These are phyloP conservation scores for Aureoboletus auriporus DNA, from an alignment of 768 basidiomycete species.

Conservation along the genomic window DNA sequence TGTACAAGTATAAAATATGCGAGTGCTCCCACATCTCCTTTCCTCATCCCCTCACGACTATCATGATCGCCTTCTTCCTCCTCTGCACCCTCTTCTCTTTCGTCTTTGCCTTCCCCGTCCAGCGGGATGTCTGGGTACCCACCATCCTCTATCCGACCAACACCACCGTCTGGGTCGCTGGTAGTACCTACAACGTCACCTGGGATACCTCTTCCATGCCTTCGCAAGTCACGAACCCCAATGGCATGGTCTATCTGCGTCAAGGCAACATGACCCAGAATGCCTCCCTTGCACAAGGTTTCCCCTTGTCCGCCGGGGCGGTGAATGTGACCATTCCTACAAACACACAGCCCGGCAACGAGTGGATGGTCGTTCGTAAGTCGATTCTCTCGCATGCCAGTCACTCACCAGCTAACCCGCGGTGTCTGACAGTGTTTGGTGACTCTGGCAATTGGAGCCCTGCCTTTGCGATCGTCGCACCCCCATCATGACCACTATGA, in stretches of 20 bases:
- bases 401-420: background rate
- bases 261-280: constrained; percentile 26
- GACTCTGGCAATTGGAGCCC: constrained; percentile 51
- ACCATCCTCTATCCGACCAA: constrained; percentile 35
- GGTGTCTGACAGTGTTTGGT: constrained; percentile 39
- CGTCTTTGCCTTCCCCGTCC: constrained; percentile 28
- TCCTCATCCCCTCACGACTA: constrained; percentile 15
- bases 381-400: constrained; percentile 5
- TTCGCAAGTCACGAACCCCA: constrained; percentile 43
- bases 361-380: constrained; percentile 46
- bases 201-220: constrained; percentile 45
- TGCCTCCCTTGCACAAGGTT: constrained; percentile 35
- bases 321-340: constrained; percentile 39
- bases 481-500: constrained; percentile 16
- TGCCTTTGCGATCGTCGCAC: constrained; percentile 37
- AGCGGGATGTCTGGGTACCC: constrained; percentile 49
- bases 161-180: constrained; percentile 39
- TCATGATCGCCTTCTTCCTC: constrained; percentile 18
- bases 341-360: constrained; percentile 30
- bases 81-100: constrained; percentile 23
- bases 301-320: constrained; percentile 33
- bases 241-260: constrained; percentile 42
- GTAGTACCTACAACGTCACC: constrained; percentile 37
- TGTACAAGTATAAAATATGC: constrained; percentile 12
- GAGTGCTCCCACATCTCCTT: too few species aligned